A percentile compares a stretch with the other conserved stretches of the same genome.
These are phyloP conservation scores for Citrus trifoliata DNA, from an alignment of 345 rosid genomes.

Conservation along the genomic window DNA sequence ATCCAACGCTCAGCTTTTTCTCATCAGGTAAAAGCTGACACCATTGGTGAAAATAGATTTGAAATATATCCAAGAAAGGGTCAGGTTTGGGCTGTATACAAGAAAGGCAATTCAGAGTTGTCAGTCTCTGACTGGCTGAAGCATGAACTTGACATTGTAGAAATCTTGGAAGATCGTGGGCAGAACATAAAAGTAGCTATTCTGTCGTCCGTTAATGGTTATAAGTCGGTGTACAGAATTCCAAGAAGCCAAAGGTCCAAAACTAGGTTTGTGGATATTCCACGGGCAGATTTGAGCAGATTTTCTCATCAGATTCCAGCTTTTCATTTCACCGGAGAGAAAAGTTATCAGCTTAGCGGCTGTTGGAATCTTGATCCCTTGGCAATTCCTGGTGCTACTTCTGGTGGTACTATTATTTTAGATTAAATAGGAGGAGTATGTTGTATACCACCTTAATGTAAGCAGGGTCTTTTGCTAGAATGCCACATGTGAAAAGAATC, in stretches of 20 bases:
- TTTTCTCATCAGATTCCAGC: slow-evolving; percentile 68
- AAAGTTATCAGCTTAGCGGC: slow-evolving; percentile 6
- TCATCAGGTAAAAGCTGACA: slow-evolving; percentile 33
- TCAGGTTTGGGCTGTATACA: slow-evolving; percentile 61
- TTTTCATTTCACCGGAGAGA: slow-evolving; percentile 19
- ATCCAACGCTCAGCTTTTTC: slow-evolving; percentile 35
- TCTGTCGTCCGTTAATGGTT: slow-evolving; percentile 23
- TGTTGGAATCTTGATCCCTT: slow-evolving; percentile 50
- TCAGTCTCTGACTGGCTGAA: slow-evolving; percentile 8
- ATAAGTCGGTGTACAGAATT: slow-evolving; percentile 25
- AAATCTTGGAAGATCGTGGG: slow-evolving; percentile 36
- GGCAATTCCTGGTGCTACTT: slow-evolving; percentile 24
- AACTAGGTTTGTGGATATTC: slow-evolving; percentile 26
- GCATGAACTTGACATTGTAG: slow-evolving; percentile 41
- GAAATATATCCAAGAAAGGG: slow-evolving; percentile 45
- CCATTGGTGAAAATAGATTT: slow-evolving; percentile 12
- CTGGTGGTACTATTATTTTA: slow-evolving; percentile 7
- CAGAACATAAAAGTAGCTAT: slow-evolving; percentile 22
- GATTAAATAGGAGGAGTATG: slow-evolving; percentile 18
- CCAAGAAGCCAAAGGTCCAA: slow-evolving; percentile 33
- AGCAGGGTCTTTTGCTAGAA: neutral
- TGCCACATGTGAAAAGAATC: slow-evolving; percentile 5
- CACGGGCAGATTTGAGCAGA: slow-evolving; percentile 22
- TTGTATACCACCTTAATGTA: neutral
- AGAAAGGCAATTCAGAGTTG: slow-evolving; percentile 20